These are phyloP conservation scores for Sherardia arvensis DNA, from an alignment of 257 asterid species.

Conservation along the genomic window DNA sequence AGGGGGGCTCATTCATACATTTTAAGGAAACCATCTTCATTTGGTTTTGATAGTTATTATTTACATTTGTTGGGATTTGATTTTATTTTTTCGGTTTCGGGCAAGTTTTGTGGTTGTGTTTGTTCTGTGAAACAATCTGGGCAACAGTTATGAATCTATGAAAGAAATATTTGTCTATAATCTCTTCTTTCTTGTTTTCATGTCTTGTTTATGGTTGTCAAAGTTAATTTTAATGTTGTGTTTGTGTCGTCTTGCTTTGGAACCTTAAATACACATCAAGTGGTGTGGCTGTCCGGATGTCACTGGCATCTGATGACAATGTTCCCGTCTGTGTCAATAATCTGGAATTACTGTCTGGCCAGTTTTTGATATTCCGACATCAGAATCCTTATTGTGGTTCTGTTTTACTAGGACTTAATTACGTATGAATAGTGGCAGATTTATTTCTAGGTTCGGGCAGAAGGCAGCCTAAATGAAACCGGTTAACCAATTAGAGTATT, in stretches of 20 bases:
- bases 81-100: conserved; percentile 15
- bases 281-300: background rate
- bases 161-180: conserved; percentile 18
- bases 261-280: background rate
- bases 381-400: background rate
- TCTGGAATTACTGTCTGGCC: background rate
- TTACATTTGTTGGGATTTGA: conserved; percentile 17
- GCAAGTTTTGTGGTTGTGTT: conserved; percentile 33
- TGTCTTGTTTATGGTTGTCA: conserved; percentile 18
- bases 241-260: conserved; percentile 5
- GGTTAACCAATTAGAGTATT: too few relatives aligned
- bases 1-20: conserved; percentile 24
- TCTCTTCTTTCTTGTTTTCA: conserved; percentile 15
- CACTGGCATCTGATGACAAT: background rate
- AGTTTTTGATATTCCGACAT: background rate
- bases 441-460: too few relatives aligned
- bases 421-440: too few relatives aligned
- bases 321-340: background rate
- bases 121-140: conserved; percentile 23
- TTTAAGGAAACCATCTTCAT: conserved; percentile 11
- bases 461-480: too few relatives aligned
- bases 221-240: conserved; percentile 1
- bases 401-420: too few relatives aligned
- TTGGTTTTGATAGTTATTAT: conserved; percentile 27
- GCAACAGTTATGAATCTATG: conserved; percentile 17